Evolutionary conservation across 306 rosid species (phyloP).

Genomic region (Amphicarpaea edgeworthii): DNA sequence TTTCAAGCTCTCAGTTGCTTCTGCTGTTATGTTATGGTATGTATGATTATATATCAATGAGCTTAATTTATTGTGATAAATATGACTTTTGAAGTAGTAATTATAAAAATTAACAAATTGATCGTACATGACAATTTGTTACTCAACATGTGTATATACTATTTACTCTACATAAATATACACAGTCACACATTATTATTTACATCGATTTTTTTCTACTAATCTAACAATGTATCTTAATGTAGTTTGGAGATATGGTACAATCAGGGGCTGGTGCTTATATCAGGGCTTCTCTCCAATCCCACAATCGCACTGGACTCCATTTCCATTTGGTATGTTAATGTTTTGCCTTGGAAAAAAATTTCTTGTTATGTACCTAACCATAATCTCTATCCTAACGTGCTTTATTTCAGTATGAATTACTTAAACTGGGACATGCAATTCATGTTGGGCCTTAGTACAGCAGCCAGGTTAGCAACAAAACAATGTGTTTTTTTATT

Average conservation of each 20-base stretch:
- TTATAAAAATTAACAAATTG: not conserved
- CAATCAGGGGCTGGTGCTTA: conserved; percentile 74
- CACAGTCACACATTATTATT: not conserved
- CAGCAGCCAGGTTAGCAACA: conserved; percentile 72
- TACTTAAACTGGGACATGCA: conserved; percentile 73
- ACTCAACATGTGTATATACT: not conserved
- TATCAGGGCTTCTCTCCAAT: conserved; percentile 78
- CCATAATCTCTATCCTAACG: conserved; percentile 4
- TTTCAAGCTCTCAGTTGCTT: conserved; percentile 70
- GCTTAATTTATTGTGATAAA: not conserved
- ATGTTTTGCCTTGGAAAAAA: conserved; percentile 34
- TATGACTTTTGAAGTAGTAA: not conserved
- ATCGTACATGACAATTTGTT: not conserved
- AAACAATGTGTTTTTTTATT: not conserved
- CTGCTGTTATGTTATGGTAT: conserved; percentile 74
- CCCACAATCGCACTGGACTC: conserved; percentile 73
- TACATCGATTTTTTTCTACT: not conserved
- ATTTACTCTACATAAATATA: not conserved
- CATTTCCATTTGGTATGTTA: conserved; percentile 57
- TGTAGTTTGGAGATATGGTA: conserved; percentile 90
- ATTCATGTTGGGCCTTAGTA: conserved; percentile 73
- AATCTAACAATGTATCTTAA: conserved; percentile 4
- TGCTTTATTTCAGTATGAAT: conserved; percentile 70
- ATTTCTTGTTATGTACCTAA: conserved; percentile 17
- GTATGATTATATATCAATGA: conserved; percentile 29